Evolutionary conservation across 306 rosid species (phyloP), one percentile per base, ranked within the genome.

Genomic region (Dryas octopetala): DNA sequence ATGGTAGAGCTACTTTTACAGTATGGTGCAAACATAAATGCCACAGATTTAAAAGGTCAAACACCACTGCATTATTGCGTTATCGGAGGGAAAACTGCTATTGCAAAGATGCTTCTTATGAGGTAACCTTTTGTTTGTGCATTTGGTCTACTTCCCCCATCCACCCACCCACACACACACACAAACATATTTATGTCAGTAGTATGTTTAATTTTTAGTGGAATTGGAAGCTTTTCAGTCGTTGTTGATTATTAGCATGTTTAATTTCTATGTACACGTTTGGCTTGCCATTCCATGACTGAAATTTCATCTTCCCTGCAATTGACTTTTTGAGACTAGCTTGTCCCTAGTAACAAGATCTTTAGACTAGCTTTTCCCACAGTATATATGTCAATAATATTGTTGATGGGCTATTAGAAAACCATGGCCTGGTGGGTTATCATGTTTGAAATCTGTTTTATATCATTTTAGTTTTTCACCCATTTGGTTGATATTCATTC

Each of bases 1-100:
- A 89, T 89, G 97, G 88, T 91, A 82, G 97, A 91, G 74, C 80
- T 91, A 68, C 91, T 91, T 69, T 77, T 91, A 67, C 97, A 91
- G 78, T 76, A 88, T 60, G 95, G 97, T 43, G 97, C 93, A 75
- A 74, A 89, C 38, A 59, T 88, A 74, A 91, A 89, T 32, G 87
- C 85, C 66, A 70, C 84, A 19, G 97, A 91, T 83, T 82, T 68
- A 40, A 83, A 74, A 57, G 90, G 91, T 66, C 84, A 57, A 72
- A 88, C 93, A 38, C 91, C 97, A 15, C 88, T 91, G n/a, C 95
- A 89, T 83, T 80, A 80, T 75, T 88, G 89, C 71, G 80, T 82
- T 62, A 71, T 78, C 62, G 73, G 74, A 60, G 82, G 90, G 67
- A 86, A 86, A 26, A 73, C 75, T 5, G 84, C 81, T 59, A 70